Evolutionary conservation across 768 basidiomycete genomes (phyloP).

Genomic region (Tylopilus vinaceipallidus): DNA sequence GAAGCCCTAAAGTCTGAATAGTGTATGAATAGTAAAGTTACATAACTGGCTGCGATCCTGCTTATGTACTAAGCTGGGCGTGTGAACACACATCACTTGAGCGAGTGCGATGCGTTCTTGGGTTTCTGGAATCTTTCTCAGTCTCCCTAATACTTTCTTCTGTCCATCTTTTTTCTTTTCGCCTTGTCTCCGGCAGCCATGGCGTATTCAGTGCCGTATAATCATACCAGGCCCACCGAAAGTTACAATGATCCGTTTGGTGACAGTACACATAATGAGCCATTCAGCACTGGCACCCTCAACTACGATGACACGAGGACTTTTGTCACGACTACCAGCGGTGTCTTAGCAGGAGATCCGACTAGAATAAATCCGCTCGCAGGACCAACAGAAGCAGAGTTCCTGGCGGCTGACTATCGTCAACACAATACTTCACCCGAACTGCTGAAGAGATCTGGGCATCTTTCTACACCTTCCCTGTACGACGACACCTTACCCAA

Average conservation of each 20-base stretch:
- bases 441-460: slow-evolving; percentile 8
- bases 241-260: slow-evolving; percentile 26
- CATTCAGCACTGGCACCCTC: slow-evolving; percentile 15
- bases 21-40: too few relatives aligned
- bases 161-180: slow-evolving; percentile 2
- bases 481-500: slow-evolving; percentile 3
- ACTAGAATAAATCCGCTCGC: background rate
- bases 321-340: slow-evolving; percentile 23
- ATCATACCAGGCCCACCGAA: slow-evolving; percentile 10
- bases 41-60: too few relatives aligned
- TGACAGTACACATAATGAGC: slow-evolving; percentile 23
- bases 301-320: slow-evolving; percentile 19
- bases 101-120: background rate
- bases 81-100: slow-evolving; percentile 13
- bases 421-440: slow-evolving; percentile 19
- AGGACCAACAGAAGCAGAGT: slow-evolving; percentile 23
- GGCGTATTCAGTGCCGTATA: slow-evolving; percentile 17
- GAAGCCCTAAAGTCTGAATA: background rate
- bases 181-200: slow-evolving; percentile 26
- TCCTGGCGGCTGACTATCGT: slow-evolving; percentile 28
- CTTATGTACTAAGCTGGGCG: too few relatives aligned
- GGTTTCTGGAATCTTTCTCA: background rate
- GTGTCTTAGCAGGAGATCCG: slow-evolving; percentile 12
- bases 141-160: background rate
- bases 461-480: slow-evolving; percentile 17